phyloP scores from a whole-genome alignment of 441 rosid genomes.

The Adansonia gregorii region DNA sequence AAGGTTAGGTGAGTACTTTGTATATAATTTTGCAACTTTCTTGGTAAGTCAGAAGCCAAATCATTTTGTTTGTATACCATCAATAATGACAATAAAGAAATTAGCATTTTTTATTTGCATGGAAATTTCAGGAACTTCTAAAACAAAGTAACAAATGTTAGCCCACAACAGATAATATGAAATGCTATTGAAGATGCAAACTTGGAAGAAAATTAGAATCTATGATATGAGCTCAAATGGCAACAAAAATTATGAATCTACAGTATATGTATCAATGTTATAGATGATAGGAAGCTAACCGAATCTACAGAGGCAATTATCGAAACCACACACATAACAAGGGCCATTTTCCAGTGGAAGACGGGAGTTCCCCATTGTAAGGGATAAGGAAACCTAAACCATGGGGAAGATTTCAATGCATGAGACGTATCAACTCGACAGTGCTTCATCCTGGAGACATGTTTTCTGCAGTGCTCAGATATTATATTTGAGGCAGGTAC shows the following conservation, averaged over 20 bases:
- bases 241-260: slow-evolving; percentile 5
- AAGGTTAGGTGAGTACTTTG: background rate
- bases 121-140: slow-evolving; percentile 6
- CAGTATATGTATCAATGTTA: slow-evolving; percentile 18
- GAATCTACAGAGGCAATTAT: slow-evolving; percentile 90
- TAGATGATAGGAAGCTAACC: slow-evolving; percentile 51
- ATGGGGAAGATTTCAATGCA: slow-evolving; percentile 78
- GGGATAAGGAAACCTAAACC: slow-evolving; percentile 98
- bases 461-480: slow-evolving; percentile 85
- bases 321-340: slow-evolving; percentile 87
- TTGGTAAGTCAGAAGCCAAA: slow-evolving; percentile 6
- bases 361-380: slow-evolving; percentile 97
- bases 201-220: slow-evolving; percentile 10
- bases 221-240: slow-evolving; percentile 15
- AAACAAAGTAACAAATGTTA: background rate
- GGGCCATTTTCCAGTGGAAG: slow-evolving; percentile 86
- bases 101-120: background rate
- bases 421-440: slow-evolving; percentile 90
- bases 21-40: background rate
- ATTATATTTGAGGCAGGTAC: slow-evolving; percentile 78
- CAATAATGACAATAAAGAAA: background rate
- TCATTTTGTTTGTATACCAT: background rate
- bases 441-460: slow-evolving; percentile 75
- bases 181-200: background rate
- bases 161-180: background rate